These are phyloP conservation scores for Cutaneotrichosporon dermatis DNA, from an alignment of 1,284 basidiomycete genomes.

Conservation along the genomic window DNA sequence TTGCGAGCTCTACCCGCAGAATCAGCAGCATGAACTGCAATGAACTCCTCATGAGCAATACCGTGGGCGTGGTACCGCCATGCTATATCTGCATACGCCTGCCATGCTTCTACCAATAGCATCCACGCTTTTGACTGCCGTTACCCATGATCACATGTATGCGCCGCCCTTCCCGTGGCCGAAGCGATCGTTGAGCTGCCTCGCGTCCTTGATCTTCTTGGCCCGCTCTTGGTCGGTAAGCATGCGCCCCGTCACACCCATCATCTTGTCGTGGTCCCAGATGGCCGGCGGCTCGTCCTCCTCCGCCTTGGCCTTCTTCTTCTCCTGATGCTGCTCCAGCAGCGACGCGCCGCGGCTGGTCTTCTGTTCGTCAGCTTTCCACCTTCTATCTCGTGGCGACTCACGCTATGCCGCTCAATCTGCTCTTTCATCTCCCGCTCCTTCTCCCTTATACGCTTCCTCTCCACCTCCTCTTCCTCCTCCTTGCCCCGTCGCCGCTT, in stretches of 20 bases:
- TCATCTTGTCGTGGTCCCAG: slow-evolving; percentile 84
- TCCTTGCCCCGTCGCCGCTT: slow-evolving; percentile 55
- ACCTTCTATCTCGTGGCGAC: slow-evolving; percentile 28
- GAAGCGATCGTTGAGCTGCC: slow-evolving; percentile 72
- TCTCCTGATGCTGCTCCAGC: slow-evolving; percentile 60
- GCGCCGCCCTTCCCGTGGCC: slow-evolving; percentile 53
- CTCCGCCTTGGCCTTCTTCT: slow-evolving; percentile 28
- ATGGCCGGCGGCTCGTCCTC: slow-evolving; percentile 59
- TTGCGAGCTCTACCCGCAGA: too few relatives aligned
- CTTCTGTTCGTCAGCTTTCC: slow-evolving; percentile 52
- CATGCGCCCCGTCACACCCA: slow-evolving; percentile 73
- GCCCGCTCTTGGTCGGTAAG: slow-evolving; percentile 77
- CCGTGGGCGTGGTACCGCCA: too few relatives aligned
- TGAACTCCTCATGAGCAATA: too few relatives aligned
- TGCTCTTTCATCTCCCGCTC: slow-evolving; percentile 65
- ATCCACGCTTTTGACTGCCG: too few relatives aligned
- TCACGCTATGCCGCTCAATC: slow-evolving; percentile 74
- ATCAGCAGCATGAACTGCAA: too few relatives aligned
- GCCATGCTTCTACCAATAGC: too few relatives aligned
- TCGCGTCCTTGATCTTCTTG: slow-evolving; percentile 71
- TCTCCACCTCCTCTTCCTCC: slow-evolving; percentile 60
- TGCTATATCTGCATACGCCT: too few relatives aligned
- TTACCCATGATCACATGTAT: slow-evolving; percentile 21
- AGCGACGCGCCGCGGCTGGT: slow-evolving; percentile 64
- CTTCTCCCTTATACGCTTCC: slow-evolving; percentile 56